A percentile compares a stretch with the other conserved stretches of the same genome.
These are phyloP conservation scores for Acanthamoeba castellanii DNA, from an alignment of 208 protist species.

Conservation along the genomic window DNA sequence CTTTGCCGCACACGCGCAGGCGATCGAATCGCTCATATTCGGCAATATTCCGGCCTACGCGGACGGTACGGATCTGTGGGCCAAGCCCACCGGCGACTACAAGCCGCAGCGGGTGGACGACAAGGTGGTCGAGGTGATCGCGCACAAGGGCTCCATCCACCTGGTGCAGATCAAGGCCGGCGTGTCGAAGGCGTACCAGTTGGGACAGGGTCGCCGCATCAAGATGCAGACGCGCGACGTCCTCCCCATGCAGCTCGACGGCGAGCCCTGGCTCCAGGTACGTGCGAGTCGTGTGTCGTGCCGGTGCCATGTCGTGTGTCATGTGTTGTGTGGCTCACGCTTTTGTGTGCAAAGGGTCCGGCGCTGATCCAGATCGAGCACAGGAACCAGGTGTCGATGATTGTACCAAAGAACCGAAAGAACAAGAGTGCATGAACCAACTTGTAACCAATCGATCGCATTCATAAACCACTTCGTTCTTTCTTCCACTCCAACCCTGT, in stretches of 20 bases:
- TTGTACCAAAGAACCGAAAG: slow-evolving; percentile 69
- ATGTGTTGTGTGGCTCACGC: not conserved
- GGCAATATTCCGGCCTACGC: slow-evolving; percentile 68
- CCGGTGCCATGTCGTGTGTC: too few species aligned
- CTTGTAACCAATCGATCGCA: not conserved
- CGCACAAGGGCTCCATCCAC: slow-evolving; percentile 68
- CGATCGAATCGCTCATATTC: slow-evolving; percentile 60
- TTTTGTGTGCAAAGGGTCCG: not conserved
- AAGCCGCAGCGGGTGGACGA: slow-evolving; percentile 63
- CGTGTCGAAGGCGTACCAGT: slow-evolving; percentile 39
- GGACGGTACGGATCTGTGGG: slow-evolving; percentile 69
- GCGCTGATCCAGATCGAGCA: slow-evolving; percentile 72
- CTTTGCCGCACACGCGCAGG: not conserved
- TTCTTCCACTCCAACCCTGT: not conserved
- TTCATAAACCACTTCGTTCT: not conserved
- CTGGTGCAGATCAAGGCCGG: slow-evolving; percentile 73
- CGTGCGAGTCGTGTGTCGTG: not conserved
- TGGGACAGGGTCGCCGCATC: slow-evolving; percentile 72
- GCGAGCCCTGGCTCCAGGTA: slow-evolving; percentile 62
- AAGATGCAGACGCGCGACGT: slow-evolving; percentile 55
- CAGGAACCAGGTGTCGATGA: slow-evolving; percentile 60
- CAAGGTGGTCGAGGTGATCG: slow-evolving; percentile 67
- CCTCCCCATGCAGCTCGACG: slow-evolving; percentile 49
- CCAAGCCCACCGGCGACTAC: slow-evolving; percentile 56
- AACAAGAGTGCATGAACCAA: not conserved